These are phyloP conservation scores for Clonostachys byssicola DNA, from an alignment of 2,329 filamentous ascomycete species.

Conservation along the genomic window DNA sequence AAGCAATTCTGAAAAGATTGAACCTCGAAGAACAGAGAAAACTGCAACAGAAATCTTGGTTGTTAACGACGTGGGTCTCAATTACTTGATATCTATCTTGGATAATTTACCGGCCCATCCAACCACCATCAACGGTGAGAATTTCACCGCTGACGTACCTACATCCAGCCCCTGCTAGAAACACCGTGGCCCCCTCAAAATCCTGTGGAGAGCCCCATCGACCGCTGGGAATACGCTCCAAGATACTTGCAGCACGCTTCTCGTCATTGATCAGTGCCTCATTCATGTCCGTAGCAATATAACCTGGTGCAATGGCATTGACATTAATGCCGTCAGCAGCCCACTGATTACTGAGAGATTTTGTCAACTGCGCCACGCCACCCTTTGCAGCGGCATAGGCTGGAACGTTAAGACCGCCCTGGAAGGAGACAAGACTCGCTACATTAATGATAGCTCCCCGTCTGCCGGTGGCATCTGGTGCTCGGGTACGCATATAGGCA, in stretches of 20 bases:
- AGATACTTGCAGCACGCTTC: conserved; percentile 62
- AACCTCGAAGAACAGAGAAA: too few species aligned
- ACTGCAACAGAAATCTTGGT: too few species aligned
- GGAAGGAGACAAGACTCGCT: conserved; percentile 71
- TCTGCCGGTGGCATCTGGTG: conserved; percentile 33
- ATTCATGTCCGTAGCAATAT: conserved; percentile 85
- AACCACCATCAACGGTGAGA: conserved; percentile 78
- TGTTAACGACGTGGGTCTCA: too few species aligned
- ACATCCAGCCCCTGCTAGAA: conserved; percentile 65
- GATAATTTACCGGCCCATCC: conserved; percentile 67
- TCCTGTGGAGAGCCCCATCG: conserved; percentile 76
- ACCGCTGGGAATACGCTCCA: conserved; percentile 71
- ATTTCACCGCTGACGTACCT: conserved; percentile 74
- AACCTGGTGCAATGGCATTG: conserved; percentile 79
- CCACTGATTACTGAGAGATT: conserved; percentile 78
- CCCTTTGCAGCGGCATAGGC: conserved; percentile 79
- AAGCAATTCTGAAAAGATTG: too few species aligned
- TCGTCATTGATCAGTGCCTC: conserved; percentile 66
- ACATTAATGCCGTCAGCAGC: conserved; percentile 66
- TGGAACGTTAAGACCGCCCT: conserved; percentile 76
- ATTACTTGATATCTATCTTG: too few species aligned
- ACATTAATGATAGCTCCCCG: conserved; percentile 72
- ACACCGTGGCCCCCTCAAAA: conserved; percentile 73
- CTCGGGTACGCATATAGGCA: conserved; percentile 62
- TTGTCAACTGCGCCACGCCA: conserved; percentile 73